Conservation (phyloP, 345 rosid genomes). For the Firmiana major region DNA sequence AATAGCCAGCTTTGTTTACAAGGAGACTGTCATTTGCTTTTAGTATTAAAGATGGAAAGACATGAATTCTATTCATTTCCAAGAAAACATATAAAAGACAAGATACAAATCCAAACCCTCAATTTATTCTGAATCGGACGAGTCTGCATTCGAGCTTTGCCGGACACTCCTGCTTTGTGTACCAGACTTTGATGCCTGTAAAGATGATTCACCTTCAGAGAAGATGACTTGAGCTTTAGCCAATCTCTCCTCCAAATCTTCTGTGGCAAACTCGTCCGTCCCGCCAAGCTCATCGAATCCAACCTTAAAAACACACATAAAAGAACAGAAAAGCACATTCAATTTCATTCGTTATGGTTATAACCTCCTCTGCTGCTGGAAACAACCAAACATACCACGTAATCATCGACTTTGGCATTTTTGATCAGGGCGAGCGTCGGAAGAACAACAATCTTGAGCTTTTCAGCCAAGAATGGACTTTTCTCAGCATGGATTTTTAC, state of each 20-base stretch:
- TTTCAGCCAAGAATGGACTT: slow-evolving; percentile 94
- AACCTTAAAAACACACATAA: slow-evolving; percentile 43
- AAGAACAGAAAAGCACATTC: background rate
- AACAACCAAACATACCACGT: slow-evolving; percentile 53
- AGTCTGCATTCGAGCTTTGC: slow-evolving; percentile 55
- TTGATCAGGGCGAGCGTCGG: slow-evolving; percentile 93
- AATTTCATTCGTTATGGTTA: background rate
- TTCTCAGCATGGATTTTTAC: slow-evolving; percentile 96
- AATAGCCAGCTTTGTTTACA: no score
- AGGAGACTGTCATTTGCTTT: no score
- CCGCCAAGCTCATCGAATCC: slow-evolving; percentile 96
- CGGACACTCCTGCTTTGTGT: slow-evolving; percentile 61
- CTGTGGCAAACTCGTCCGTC: slow-evolving; percentile 90
- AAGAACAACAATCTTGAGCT: slow-evolving; percentile 83
- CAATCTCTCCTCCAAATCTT: slow-evolving; percentile 86
- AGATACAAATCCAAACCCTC: background rate
- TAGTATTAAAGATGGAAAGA: background rate
- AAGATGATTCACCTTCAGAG: slow-evolving; percentile 79
- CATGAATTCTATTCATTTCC: background rate
- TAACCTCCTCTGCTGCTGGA: background rate
- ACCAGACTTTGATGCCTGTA: slow-evolving; percentile 40
- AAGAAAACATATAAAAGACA: background rate
- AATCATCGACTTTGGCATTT: slow-evolving; percentile 97
- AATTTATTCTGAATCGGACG: slow-evolving; percentile 54
- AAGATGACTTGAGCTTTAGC: slow-evolving; percentile 82